Evolutionary conservation across 2,329 filamentous ascomycete genomes (phyloP), one percentile per base, ranked within the genome.

Genomic region (Calonectria pauciramosa): DNA sequence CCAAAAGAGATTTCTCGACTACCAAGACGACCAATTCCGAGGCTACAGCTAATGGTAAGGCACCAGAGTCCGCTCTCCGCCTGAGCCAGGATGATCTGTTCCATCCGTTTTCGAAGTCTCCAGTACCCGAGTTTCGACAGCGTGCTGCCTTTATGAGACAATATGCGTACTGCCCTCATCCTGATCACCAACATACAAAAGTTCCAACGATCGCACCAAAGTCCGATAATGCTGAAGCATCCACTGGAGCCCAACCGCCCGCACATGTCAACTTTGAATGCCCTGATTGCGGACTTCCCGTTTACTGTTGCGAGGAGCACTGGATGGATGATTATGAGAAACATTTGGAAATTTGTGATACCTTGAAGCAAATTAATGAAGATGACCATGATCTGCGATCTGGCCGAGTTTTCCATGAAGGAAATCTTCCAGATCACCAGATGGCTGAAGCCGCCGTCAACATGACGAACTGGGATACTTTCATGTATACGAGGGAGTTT

Each of bases 381-480:
- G 97, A 99, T 82, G 97, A 99, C 80, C 97, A 99, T 83, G 97
- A 99, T 84, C 86, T 99, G 78, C 90, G 94, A 66, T 98, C 95
- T 23, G 97, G 97, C 4, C 91, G 97, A 34, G 94, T 95, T 85
- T 99, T 99, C 85, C 93, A 94, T 18, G 97, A 99, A 85, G 99
- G 98, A 82, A 93, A 96, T 75, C 98, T 98, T 82, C 96, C 97
- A 0, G 95, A 94, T 18, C 90, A 93, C 70, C 96, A 98, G 86
- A 93, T 98, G 84, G 96, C 98, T 78, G 96, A 98, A 84, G 95
- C 96, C 41, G 90, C 97, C 78, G 92, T 98, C 78, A 99, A 99
- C 86, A 96, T 99, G 94, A 98, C 94, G 54, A 99, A 97, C 85
- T 99, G 97, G 97, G 97, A 99, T 85, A 99, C 97, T 0, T 95